Conservation (phyloP, 75 land plant species). For the Picea sitchensis region DNA sequence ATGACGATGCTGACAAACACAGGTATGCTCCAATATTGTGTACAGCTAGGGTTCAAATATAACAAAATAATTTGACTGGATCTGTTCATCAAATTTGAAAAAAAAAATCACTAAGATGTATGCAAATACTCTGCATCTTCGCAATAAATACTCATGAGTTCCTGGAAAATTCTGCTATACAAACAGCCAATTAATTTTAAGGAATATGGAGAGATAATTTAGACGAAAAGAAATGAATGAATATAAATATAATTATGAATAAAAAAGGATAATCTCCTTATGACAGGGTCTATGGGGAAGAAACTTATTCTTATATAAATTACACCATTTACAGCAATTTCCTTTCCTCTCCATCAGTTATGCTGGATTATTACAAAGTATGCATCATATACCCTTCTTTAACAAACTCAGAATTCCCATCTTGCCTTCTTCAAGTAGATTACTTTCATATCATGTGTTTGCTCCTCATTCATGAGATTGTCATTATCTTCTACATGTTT, state of each 20-base stretch:
- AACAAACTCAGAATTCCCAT: conserved; percentile 1
- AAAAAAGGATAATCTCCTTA: background rate
- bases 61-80: too few relatives aligned
- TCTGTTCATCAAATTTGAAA: too few relatives aligned
- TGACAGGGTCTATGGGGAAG: background rate
- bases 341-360: background rate
- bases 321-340: background rate
- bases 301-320: background rate
- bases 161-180: background rate
- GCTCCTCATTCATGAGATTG: background rate
- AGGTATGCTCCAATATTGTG: too few relatives aligned
- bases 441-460: background rate
- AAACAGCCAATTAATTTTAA: background rate
- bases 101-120: too few relatives aligned
- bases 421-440: background rate
- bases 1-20: too few relatives aligned
- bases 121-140: background rate
- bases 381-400: conserved; percentile 6
- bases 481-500: background rate
- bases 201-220: background rate
- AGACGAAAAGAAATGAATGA: conserved; percentile 8
- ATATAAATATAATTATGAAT: background rate
- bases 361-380: background rate
- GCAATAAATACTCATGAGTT: background rate
- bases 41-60: too few relatives aligned